Evolutionary conservation across 106 monocot species (phyloP), one percentile per base, ranked within the genome.

Genomic region (Dendrobium huoshanense): DNA sequence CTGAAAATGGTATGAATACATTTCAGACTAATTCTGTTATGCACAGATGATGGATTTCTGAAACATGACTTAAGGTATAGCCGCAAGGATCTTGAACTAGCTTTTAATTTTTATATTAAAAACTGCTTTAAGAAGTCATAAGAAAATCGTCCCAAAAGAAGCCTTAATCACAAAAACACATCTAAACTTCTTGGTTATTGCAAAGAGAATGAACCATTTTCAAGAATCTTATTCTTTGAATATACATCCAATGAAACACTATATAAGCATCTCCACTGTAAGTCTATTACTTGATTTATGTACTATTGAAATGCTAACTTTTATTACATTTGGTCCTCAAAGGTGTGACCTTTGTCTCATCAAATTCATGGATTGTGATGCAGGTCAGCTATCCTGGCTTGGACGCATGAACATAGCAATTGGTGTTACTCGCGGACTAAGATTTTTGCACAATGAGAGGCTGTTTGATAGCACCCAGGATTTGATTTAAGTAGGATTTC

Each of bases 161-260:
- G 1, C 31, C 31, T 31, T 31, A 31, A 86, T 75, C 92, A 98
- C 70, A 92, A 86, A 79, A 95, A 92, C 78, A 81, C 74, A 7
- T 86, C 89, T 54, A 98, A 95, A 45, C 82, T 98, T 75, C 64
- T 91, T 37, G 94, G 94, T 0, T 98, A 92, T 85, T 92, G 98
- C 81, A 80, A 84, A 84, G 98, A 95, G 77, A 79, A 75, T 45
- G 85, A 95, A 25, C 98, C 98, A 17, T 95, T 92, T 86, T 87
- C 95, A 58, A 90, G 98, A 61, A 98, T 95, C 94, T 87, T 98
- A 31, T 78, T 98, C 40, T 95, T 98, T 86, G 91, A 95, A 77
- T 98, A 98, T 79, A 85, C 91, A 81, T 88, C 98, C 70, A 98
- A 98, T 85, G 98, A 92, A 42, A 98, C 98, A 73, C 79, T 95